A percentile compares a stretch with the other conserved stretches of the same genome.
phyloP scores from a whole-genome alignment of 2,329 filamentous ascomycete species.

The Teratosphaeria zuluensis region DNA sequence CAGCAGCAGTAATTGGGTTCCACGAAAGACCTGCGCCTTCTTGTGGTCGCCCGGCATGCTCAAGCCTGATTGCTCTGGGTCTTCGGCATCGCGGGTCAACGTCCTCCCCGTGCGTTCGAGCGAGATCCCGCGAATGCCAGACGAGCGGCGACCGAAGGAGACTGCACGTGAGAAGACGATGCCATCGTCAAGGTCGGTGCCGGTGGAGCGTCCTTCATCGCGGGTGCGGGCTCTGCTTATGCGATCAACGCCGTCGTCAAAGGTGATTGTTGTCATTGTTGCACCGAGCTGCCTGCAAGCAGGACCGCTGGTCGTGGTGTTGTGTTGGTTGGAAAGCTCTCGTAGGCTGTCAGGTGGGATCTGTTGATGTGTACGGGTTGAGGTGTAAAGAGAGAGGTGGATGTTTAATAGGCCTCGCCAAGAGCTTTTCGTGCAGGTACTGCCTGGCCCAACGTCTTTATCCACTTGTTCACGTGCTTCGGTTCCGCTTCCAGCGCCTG shows the following conservation, averaged over 20 bases:
- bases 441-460: neutral
- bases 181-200: neutral
- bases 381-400: neutral
- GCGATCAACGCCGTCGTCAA: neutral
- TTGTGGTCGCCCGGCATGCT: conserved; percentile 17
- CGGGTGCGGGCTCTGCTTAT: neutral
- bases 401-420: neutral
- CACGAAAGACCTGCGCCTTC: conserved; percentile 23
- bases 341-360: neutral
- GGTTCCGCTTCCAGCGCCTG: neutral
- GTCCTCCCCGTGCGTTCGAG: neutral
- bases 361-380: no score
- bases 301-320: neutral
- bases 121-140: conserved; percentile 3
- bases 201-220: neutral
- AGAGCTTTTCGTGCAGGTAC: neutral
- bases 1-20: conserved; percentile 33
- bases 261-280: neutral
- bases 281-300: neutral
- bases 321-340: neutral
- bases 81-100: conserved; percentile 8
- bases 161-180: conserved; percentile 10
- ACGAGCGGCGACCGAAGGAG: conserved; percentile 4
- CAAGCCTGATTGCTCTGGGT: conserved; percentile 16
- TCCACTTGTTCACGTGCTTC: neutral